These are phyloP conservation scores for Ilex asprella DNA, from an alignment of 257 asterid genomes.

Conservation along the genomic window DNA sequence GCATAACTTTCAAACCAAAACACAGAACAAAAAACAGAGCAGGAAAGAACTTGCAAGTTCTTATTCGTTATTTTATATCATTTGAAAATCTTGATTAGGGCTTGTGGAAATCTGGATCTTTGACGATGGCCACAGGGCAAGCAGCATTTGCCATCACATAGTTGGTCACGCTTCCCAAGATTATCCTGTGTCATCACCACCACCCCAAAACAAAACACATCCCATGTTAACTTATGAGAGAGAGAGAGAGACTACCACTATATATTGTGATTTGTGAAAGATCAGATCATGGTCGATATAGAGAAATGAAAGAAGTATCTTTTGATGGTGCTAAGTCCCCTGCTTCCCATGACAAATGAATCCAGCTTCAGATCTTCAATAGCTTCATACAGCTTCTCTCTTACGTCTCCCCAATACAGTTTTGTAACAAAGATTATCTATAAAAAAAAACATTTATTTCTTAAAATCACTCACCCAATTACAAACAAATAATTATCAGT, in stretches of 20 bases:
- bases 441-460: neutral
- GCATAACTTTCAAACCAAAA: too few species aligned
- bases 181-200: conserved; percentile 35
- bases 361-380: conserved; percentile 62
- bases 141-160: conserved; percentile 50
- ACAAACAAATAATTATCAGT: neutral
- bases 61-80: too few species aligned
- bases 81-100: conserved; percentile 15
- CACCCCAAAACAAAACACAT: neutral
- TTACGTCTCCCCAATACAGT: conserved; percentile 84
- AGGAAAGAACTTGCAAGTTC: too few species aligned
- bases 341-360: conserved; percentile 78
- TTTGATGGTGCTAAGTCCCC: conserved; percentile 61
- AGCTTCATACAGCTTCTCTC: conserved; percentile 70
- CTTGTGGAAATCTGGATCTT: conserved; percentile 56
- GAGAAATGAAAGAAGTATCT: conserved; percentile 30
- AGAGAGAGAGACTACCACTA: too few species aligned
- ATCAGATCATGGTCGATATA: neutral
- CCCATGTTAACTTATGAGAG: too few species aligned
- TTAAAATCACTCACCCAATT: neutral
- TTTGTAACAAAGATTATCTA: conserved; percentile 63
- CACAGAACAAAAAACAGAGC: neutral
- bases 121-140: conserved; percentile 74
- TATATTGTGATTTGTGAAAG: too few species aligned
- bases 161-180: conserved; percentile 70